These are phyloP conservation scores for Collybiopsis confluens DNA, from an alignment of 768 basidiomycete genomes.

Conservation along the genomic window DNA sequence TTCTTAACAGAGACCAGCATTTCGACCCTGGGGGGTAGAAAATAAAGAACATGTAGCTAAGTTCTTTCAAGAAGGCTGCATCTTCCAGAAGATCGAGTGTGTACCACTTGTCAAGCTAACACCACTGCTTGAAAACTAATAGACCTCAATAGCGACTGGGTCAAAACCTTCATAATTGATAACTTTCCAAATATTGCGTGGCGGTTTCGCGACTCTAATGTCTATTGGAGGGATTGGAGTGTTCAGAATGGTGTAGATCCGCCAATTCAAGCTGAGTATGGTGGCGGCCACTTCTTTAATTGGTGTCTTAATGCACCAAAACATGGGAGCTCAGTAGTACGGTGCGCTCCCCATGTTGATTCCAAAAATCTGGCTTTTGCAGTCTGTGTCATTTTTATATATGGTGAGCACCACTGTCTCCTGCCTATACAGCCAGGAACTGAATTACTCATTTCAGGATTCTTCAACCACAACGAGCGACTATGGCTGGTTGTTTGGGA, in stretches of 20 bases:
- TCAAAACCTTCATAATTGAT: too few species aligned
- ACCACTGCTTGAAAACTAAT: too few species aligned
- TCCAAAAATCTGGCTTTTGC: constrained; percentile 23
- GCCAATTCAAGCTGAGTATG: constrained; percentile 17
- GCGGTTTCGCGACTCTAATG: neutral
- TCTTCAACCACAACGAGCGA: constrained; percentile 16
- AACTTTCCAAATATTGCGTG: too few species aligned
- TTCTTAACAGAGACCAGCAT: neutral
- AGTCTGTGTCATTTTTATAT: constrained; percentile 23
- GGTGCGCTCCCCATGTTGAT: constrained; percentile 23
- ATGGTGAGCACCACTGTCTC: neutral
- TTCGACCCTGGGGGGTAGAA: neutral
- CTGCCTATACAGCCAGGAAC: neutral
- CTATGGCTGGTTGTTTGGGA: constrained; percentile 33
- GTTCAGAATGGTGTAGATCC: constrained; percentile 4
- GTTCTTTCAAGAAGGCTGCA: too few species aligned
- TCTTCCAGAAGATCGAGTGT: too few species aligned
- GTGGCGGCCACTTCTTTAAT: constrained; percentile 23
- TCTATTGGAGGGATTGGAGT: neutral
- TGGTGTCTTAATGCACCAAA: constrained; percentile 21
- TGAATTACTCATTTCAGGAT: neutral
- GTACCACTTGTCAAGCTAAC: too few species aligned
- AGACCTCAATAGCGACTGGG: too few species aligned
- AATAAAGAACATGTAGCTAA: too few species aligned
- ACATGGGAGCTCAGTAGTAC: constrained; percentile 10